phyloP scores from a whole-genome alignment of 2,329 filamentous ascomycete genomes.

The Botryotinia narcissicola region DNA sequence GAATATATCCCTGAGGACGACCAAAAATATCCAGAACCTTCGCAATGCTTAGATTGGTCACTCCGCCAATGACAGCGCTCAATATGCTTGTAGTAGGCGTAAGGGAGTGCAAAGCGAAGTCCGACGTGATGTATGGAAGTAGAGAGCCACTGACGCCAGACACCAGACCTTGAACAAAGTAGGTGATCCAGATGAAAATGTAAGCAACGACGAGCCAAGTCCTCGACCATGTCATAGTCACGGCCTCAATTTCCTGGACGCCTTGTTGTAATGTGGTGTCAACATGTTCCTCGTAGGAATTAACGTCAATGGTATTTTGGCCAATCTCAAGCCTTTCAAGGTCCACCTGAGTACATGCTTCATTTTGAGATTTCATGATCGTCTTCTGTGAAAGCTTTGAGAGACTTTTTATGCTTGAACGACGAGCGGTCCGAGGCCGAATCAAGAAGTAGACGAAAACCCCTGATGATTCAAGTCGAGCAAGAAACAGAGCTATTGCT shows the following conservation, averaged over 20 bases:
- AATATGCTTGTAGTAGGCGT: not conserved
- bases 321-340: not conserved
- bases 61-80: not conserved
- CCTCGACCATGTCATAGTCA: not conserved
- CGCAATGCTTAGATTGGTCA: not conserved
- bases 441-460: not conserved
- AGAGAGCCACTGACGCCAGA: not conserved
- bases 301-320: not conserved
- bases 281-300: not conserved
- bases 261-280: not conserved
- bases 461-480: not conserved
- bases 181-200: not conserved
- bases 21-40: not conserved
- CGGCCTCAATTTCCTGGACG: not conserved
- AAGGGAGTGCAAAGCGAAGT: not conserved
- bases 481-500: not conserved
- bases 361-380: not conserved
- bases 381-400: not conserved
- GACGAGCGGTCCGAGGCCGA: no score
- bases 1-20: not conserved
- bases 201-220: not conserved
- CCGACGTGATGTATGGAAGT: not conserved
- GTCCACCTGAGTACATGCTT: not conserved
- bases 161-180: not conserved
- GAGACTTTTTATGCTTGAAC: no score